phyloP scores from a whole-genome alignment of 2,329 filamentous ascomycete genomes.

The Verticillium zaregamsianum region DNA sequence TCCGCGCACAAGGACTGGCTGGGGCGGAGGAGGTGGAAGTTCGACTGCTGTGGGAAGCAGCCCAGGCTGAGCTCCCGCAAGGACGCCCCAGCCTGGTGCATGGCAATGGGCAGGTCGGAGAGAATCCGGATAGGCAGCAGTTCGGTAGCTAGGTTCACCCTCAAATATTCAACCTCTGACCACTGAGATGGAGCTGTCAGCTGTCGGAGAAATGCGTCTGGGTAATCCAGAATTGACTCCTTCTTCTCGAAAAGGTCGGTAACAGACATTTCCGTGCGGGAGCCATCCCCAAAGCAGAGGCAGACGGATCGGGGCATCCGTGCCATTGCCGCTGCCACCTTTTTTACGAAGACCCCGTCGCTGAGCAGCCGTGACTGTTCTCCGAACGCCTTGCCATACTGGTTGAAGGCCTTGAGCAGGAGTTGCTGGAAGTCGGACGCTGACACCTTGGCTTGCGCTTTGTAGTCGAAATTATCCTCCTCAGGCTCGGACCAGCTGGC shows the following conservation, averaged over 20 bases:
- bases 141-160: background rate
- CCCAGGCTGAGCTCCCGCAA: background rate
- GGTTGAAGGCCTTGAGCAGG: background rate
- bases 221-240: background rate
- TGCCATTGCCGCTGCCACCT: background rate
- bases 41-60: background rate
- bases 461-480: too few species aligned
- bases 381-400: background rate
- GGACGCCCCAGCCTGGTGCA: background rate
- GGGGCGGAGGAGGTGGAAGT: background rate
- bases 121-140: background rate
- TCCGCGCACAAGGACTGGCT: background rate
- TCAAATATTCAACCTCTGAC: background rate
- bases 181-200: background rate
- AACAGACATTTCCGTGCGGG: background rate
- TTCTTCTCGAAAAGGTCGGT: background rate
- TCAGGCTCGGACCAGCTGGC: too few species aligned
- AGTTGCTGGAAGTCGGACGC: background rate
- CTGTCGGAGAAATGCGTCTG: background rate
- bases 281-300: background rate
- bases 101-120: background rate
- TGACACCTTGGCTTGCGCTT: too few species aligned
- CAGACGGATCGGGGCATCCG: background rate
- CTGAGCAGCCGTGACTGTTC: background rate
- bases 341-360: background rate